A percentile compares a stretch with the other conserved stretches of the same genome.
Conservation (phyloP, 257 asterid species). For the Jacaranda mimosifolia region DNA sequence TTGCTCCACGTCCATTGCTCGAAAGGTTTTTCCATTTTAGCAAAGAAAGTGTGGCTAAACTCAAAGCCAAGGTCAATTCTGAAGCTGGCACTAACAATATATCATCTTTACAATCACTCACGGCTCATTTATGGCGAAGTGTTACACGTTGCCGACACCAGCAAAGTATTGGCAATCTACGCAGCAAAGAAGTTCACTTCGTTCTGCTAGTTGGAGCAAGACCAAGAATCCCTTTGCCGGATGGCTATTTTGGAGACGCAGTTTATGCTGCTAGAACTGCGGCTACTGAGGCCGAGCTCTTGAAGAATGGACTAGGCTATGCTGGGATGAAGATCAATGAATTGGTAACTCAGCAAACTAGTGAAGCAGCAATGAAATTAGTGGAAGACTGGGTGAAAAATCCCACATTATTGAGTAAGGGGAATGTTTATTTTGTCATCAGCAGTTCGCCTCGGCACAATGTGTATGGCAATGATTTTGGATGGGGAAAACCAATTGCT, state of each 20-base stretch:
- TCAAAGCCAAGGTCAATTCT: constrained; percentile 48
- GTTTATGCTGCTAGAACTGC: background rate
- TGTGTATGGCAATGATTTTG: constrained; percentile 63
- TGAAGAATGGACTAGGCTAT: constrained; percentile 41
- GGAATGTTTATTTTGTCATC: constrained; percentile 10
- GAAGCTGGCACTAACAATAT: constrained; percentile 39
- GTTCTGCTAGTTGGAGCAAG: constrained; percentile 37
- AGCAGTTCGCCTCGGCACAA: constrained; percentile 59
- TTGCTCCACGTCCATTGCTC: constrained; percentile 28
- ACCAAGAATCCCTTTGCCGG: constrained; percentile 45
- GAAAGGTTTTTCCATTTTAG: constrained; percentile 54
- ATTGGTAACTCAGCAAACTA: constrained; percentile 30
- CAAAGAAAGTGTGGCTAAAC: constrained; percentile 45
- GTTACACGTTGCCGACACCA: constrained; percentile 24
- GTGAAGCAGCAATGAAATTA: constrained; percentile 4
- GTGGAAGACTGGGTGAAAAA: constrained; percentile 41
- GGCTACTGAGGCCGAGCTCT: constrained; percentile 25
- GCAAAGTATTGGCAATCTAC: background rate
- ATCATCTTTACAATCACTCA: constrained; percentile 54
- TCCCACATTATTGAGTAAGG: constrained; percentile 26
- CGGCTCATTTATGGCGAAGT: constrained; percentile 53
- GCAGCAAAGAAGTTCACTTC: background rate
- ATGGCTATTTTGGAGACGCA: constrained; percentile 55
- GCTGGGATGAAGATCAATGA: constrained; percentile 42
- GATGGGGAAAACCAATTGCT: constrained; percentile 65